Conservation (phyloP, 108 stramenopile genomes). For the Fragilaria radians region DNA sequence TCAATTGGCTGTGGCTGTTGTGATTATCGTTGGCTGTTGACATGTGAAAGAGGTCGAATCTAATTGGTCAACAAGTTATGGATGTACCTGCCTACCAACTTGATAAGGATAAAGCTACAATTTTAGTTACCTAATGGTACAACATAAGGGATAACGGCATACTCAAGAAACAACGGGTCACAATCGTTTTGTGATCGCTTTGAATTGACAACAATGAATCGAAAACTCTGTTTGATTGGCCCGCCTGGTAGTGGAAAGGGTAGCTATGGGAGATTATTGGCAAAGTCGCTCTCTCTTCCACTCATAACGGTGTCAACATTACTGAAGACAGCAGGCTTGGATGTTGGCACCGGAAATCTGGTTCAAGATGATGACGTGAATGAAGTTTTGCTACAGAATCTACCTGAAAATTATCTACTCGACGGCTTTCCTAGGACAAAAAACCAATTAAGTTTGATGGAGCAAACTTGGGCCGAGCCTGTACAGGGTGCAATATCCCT, state of each 20-base stretch:
- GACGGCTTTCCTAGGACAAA: slow-evolving; percentile 79
- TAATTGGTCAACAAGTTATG: no score
- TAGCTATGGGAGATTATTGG: slow-evolving; percentile 38
- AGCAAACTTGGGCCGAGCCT: slow-evolving; percentile 34
- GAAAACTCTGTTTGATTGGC: slow-evolving; percentile 31
- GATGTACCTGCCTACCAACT: no score
- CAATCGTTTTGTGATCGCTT: no score
- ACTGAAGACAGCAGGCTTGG: slow-evolving; percentile 24
- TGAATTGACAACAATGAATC: no score
- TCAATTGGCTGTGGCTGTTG: no score
- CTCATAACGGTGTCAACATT: slow-evolving; percentile 60
- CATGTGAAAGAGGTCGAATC: no score
- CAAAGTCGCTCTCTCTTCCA: slow-evolving; percentile 23
- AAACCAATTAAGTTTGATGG: slow-evolving; percentile 44
- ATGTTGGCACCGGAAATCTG: slow-evolving; percentile 45
- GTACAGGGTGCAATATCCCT: slow-evolving; percentile 45
- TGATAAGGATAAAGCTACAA: no score
- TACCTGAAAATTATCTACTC: slow-evolving; percentile 34
- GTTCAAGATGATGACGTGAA: slow-evolving; percentile 50
- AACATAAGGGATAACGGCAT: no score
- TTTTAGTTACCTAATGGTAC: no score
- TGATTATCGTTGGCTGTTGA: no score
- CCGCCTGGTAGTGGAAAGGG: slow-evolving; percentile 67
- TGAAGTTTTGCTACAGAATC: slow-evolving; percentile 31
- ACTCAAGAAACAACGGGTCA: no score